Evolutionary conservation across 1,284 basidiomycete species (phyloP).

Genomic region (Apiotrichum laibachii): DNA sequence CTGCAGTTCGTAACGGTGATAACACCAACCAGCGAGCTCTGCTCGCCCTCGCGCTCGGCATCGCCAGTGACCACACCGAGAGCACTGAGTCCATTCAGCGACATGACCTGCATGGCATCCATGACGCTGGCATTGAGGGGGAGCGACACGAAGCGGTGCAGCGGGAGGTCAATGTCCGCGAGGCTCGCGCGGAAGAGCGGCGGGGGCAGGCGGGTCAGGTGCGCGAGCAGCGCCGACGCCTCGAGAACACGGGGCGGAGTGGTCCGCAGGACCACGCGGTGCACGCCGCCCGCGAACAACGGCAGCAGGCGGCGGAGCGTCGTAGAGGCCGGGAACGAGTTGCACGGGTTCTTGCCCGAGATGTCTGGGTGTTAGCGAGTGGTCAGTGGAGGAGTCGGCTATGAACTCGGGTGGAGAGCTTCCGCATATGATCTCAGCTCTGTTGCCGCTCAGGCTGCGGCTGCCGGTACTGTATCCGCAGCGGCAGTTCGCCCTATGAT

Average conservation of each 20-base stretch:
- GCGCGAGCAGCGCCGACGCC: slow-evolving; percentile 28
- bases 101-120: slow-evolving; percentile 46
- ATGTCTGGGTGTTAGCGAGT: slow-evolving; percentile 26
- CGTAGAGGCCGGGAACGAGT: slow-evolving; percentile 22
- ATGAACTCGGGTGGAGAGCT: too few relatives aligned
- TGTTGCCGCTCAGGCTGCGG: too few relatives aligned
- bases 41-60: slow-evolving; percentile 16
- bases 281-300: slow-evolving; percentile 38
- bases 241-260: slow-evolving; percentile 26
- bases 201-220: slow-evolving; percentile 29
- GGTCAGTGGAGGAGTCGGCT: too few relatives aligned
- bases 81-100: slow-evolving; percentile 32
- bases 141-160: slow-evolving; percentile 37
- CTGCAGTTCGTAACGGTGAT: slow-evolving; percentile 35
- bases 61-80: slow-evolving; percentile 32
- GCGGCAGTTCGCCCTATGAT: too few relatives aligned
- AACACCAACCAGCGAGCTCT: slow-evolving; percentile 25
- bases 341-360: slow-evolving; percentile 40
- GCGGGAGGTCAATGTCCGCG: slow-evolving; percentile 24
- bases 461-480: too few relatives aligned
- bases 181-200: slow-evolving; percentile 24
- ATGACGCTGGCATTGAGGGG: slow-evolving; percentile 31
- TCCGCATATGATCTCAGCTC: too few relatives aligned
- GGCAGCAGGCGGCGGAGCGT: slow-evolving; percentile 30
- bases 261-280: slow-evolving; percentile 31